Base-by-base conservation (phyloP, 768 basidiomycete genomes). In the Chalciporus sphaerocephalus region DNA sequence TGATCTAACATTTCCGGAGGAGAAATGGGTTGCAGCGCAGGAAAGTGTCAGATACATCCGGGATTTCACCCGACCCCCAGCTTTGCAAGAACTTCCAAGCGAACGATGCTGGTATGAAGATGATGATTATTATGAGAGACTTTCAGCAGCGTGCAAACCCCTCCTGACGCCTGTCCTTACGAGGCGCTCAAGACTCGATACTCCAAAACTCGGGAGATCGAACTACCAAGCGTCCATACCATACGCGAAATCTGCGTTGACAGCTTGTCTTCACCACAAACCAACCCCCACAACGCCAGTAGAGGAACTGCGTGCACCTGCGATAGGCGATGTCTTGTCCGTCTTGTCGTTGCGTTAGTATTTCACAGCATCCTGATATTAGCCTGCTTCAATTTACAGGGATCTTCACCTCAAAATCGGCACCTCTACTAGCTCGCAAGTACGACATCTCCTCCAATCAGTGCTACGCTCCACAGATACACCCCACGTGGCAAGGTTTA, bases 161-260 rank as follows among this genome's bases (percentile, higher is more conserved):
- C 57, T 76, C n/a, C 56, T 57, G 47, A 66, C 70, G 9, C 73
- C 78, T 10, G 53, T 78, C 11, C 61, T 62, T 38, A 75, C 80
- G 35, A 64, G 67, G 27, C 66, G 67, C 13, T 73, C 81, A 3
- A 64, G 61, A 28, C 69, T 63, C n/a, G 67, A 73, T 53, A 80
- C 78, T 8, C 78, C 76, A 1, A 62, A 57, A 27, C 51, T 71
- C 6, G 74, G 76, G 37, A 43, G 28, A 20, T 50, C 44, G 52
- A 51, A 13, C 37, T 59, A 60, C n/a, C 49, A 54, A 20, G 48
- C 55, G 39, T 61, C 57, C n/a, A 43, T 62, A 13, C 61, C 64
- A 24, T 57, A 45, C 18, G 64, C 56, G 35, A 45, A 36, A 42
- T 42, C 51, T 25, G 54, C 50, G 30, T 56, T 65, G 38, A 48